Conservation (phyloP, 495 filamentous ascomycete species). For the Penicillium lagena region DNA sequence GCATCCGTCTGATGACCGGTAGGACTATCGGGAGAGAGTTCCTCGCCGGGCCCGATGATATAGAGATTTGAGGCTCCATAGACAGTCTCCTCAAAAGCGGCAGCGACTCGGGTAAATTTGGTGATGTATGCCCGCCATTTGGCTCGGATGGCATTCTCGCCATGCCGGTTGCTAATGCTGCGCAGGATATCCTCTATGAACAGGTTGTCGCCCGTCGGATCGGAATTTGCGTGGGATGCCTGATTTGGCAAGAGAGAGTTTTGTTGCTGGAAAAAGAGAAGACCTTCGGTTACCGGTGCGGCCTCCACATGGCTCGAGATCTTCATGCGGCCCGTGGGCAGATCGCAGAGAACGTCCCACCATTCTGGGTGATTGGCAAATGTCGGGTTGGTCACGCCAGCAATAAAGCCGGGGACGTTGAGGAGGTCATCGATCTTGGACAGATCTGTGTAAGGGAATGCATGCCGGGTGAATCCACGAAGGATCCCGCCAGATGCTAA, state of each 20-base stretch:
- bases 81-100: constrained; percentile 91
- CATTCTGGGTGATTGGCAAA: constrained; percentile 94
- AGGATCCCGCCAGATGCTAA: constrained; percentile 93
- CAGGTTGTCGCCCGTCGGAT: constrained; percentile 79
- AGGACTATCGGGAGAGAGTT: constrained; percentile 40
- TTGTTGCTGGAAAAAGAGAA: constrained; percentile 80
- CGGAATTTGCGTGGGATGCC: constrained; percentile 39
- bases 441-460: constrained; percentile 96
- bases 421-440: constrained; percentile 96
- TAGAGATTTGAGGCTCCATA: constrained; percentile 89
- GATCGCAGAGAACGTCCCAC: constrained; percentile 97
- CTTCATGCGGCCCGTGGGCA: constrained; percentile 87
- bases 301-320: constrained; percentile 78
- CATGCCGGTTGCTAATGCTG: constrained; percentile 78
- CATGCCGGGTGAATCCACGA: constrained; percentile 91
- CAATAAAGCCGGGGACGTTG: constrained; percentile 94
- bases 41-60: constrained; percentile 60
- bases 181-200: constrained; percentile 84
- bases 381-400: constrained; percentile 93
- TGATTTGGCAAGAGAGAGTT: constrained; percentile 48
- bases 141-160: constrained; percentile 81
- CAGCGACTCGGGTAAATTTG: constrained; percentile 85
- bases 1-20: constrained; percentile 37
- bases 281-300: constrained; percentile 71
- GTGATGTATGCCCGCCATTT: constrained; percentile 88